phyloP scores from a whole-genome alignment of 1,284 basidiomycete genomes.

The Fomitopsis betulina region DNA sequence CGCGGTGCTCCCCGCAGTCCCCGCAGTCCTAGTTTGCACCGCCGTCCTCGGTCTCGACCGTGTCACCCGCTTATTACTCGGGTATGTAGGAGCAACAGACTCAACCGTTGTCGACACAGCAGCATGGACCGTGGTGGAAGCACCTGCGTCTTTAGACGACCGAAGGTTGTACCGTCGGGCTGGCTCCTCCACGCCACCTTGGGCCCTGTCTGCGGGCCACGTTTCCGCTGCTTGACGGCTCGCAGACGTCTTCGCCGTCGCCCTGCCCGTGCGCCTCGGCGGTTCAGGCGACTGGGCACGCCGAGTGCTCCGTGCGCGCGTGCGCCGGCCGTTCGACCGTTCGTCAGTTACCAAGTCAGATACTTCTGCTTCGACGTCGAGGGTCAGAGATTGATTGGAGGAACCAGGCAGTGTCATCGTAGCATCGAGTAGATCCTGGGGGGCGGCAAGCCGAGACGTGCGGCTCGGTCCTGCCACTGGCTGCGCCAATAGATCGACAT shows the following conservation, averaged over 20 bases:
- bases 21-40: too few species aligned
- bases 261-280: neutral
- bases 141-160: too few species aligned
- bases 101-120: neutral
- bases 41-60: neutral
- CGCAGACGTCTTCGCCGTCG: neutral
- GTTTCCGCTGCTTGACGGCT: neutral
- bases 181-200: neutral
- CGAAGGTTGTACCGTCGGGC: neutral
- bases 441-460: too few species aligned
- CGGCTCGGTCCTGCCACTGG: too few species aligned
- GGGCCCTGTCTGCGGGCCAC: neutral
- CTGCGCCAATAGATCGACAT: too few species aligned
- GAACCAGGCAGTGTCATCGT: too few species aligned
- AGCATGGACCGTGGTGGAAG: neutral
- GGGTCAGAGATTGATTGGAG: too few species aligned
- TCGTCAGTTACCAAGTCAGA: too few species aligned
- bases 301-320: neutral
- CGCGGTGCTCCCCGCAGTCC: too few species aligned
- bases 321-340: neutral
- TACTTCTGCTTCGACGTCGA: too few species aligned
- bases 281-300: neutral
- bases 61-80: neutral
- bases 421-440: too few species aligned
- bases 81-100: neutral